Base-by-base conservation (phyloP, 108 stramenopile genomes). In the Seminavis robusta region DNA sequence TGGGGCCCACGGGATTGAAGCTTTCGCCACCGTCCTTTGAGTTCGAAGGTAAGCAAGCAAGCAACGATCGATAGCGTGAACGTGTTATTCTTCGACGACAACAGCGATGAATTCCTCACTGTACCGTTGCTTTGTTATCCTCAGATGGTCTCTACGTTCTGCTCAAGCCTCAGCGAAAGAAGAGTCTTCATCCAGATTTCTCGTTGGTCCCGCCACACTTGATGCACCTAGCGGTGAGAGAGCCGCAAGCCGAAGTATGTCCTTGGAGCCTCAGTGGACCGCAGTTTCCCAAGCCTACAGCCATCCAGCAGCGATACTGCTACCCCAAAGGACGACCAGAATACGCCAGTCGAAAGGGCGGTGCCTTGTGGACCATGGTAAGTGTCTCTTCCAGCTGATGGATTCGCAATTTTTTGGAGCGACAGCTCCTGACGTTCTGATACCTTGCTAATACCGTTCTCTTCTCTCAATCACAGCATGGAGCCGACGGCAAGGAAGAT, bases 231-330 rank as follows among this genome's bases (percentile, higher is more conserved):
- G 46, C 79, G 16, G 31, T 77, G 47, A 44, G 65, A 25, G 65
- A 61, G 4, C 27, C 34, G 10, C 67, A 64, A 17, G 33, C 57
- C 8, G 76, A 61, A 26, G 52, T 11, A 19, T 81, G 76, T 29
- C 76, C 69, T 33, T 90, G 88, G 88, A 67, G 65, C 29, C 48
- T 90, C 17, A 71, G 67, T 52, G 86, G 86, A 29, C 86, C 86
- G 0, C 80, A 81, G 49, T 81, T 76, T 61, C 77, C 86, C 9
- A 70, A 69, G 42, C 77, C 74, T 0, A 75, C 72, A 3, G 83
- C 71, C 2, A 70, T 86, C 43, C 81, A 86, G n/a, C 88, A 90
- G 41, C 76, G 88, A 25, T 90, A 90, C 50, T 86, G 82, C 38
- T 90, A 90, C 33, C 88, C 88, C 4, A 75, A 79, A 50, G 88